A percentile compares a stretch with the other conserved stretches of the same genome.
phyloP scores from a whole-genome alignment of 106 monocot genomes.

The Iris macrosiphon region DNA sequence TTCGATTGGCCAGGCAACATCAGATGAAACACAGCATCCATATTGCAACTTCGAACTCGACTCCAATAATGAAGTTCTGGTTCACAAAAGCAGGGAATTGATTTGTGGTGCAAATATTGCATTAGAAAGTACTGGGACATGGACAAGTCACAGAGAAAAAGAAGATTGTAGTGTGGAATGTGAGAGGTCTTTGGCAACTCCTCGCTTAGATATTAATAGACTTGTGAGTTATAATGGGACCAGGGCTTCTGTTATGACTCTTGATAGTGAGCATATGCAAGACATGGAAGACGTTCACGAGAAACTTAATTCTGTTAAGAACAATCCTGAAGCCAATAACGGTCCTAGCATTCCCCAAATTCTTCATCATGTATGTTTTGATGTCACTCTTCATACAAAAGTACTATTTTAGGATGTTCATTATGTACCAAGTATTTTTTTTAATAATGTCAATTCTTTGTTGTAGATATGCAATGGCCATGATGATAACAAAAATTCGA shows the following conservation, averaged over 20 bases:
- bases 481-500: slow-evolving; percentile 40
- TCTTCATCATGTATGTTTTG: slow-evolving; percentile 75
- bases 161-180: slow-evolving; percentile 28
- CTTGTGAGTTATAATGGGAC: slow-evolving; percentile 30
- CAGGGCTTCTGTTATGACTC: slow-evolving; percentile 18
- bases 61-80: slow-evolving; percentile 27
- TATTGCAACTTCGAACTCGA: slow-evolving; percentile 32
- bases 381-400: too few relatives aligned
- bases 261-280: slow-evolving; percentile 26
- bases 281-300: slow-evolving; percentile 26
- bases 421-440: too few relatives aligned
- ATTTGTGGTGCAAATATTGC: slow-evolving; percentile 12
- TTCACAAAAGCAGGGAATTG: slow-evolving; percentile 25
- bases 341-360: slow-evolving; percentile 84
- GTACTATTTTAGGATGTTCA: too few relatives aligned
- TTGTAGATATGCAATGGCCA: slow-evolving; percentile 65
- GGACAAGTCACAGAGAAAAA: slow-evolving; percentile 31
- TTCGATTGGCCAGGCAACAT: slow-evolving; percentile 26
- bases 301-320: slow-evolving; percentile 31
- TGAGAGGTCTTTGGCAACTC: slow-evolving; percentile 41
- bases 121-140: slow-evolving; percentile 21
- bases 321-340: slow-evolving; percentile 27
- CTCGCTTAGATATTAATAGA: slow-evolving; percentile 36
- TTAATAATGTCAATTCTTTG: neutral
- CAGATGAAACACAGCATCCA: slow-evolving; percentile 38